Evolutionary conservation across 2,329 filamentous ascomycete species (phyloP), one percentile per base, ranked within the genome.

Genomic region (Fusarium verrucosum): DNA sequence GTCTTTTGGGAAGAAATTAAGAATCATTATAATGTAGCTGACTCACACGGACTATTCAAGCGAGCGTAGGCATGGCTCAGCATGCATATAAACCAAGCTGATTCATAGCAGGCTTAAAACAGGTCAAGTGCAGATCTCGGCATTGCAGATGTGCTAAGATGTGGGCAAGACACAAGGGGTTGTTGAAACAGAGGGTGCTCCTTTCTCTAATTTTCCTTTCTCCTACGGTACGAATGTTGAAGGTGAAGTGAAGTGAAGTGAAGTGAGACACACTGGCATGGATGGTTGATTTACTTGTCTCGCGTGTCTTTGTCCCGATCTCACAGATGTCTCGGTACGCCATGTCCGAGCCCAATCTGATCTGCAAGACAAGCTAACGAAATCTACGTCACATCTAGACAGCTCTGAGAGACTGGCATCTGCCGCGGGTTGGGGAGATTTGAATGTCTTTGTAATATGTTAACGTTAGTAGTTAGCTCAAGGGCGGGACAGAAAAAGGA

Each of bases 381-480:
- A 59, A 45, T 59, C 54, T 59, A 66, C 57, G 62, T 58, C 62
- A 65, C 52, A 36, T 16, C 19, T 32, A 7, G 23, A 44, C 32
- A 43, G 33, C 32, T 50, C 28, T 50, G 25, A 36, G 14, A 32
- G 43, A 62, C 62, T 66, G 57, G 62, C 57, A 62, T 66, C 62
- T 45, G 22, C 10, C n/a, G n/a, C 20, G 42, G 46, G 14, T 8
- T 41, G 35, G 37, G 51, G 54, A 66, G 53, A 66, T 67, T 57
- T 67, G 53, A 53, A 67, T 67, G 58, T 65, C 59, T 67, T 64
- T 46, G 47, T 45, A 41, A 44, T 16, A n/a, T n/a, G n/a, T n/a
- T n/a, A n/a, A n/a, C n/a, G n/a, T n/a, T n/a, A n/a, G n/a, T n/a
- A 38, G 20, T 11, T 16, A 28, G 25, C 28, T 32, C 20, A 62